Evolutionary conservation across 192 early-diverging fungal species (phyloP).

Genomic region (Chytriomyces sp.): DNA sequence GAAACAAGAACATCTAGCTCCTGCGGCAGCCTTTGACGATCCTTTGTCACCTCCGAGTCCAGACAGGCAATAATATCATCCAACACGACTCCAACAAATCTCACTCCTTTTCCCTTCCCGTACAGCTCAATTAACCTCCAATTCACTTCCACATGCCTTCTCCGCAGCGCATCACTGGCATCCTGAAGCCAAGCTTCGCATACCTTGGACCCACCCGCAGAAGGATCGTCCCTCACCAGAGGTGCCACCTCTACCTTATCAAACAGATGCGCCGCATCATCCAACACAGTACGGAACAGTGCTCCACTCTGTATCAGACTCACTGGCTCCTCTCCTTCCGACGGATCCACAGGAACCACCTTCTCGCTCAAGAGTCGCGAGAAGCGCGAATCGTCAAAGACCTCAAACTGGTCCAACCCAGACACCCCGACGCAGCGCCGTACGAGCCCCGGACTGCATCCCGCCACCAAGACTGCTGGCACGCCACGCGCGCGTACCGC

Average conservation of each 20-base stretch:
- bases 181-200: slow-evolving; percentile 28
- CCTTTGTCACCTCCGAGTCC: slow-evolving; percentile 1
- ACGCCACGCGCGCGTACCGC: slow-evolving; percentile 19
- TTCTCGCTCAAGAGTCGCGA: slow-evolving; percentile 1
- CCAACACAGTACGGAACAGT: slow-evolving; percentile 40
- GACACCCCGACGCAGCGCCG: neutral
- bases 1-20: slow-evolving; percentile 1
- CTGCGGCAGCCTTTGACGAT: slow-evolving; percentile 15
- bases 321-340: neutral
- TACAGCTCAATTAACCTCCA: slow-evolving; percentile 21
- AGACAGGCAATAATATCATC: neutral
- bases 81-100: slow-evolving; percentile 11
- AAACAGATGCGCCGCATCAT: slow-evolving; percentile 41
- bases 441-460: slow-evolving; percentile 37
- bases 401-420: neutral
- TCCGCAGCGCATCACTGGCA: slow-evolving; percentile 20
- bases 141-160: slow-evolving; percentile 40
- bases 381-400: neutral
- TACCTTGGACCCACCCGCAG: neutral
- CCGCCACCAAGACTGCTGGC: slow-evolving; percentile 38
- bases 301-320: slow-evolving; percentile 7
- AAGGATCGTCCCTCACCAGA: neutral
- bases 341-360: neutral
- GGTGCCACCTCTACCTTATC: slow-evolving; percentile 51
- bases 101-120: slow-evolving; percentile 8